Conservation (phyloP, 306 rosid species). For the Astragalus glycyphyllos region DNA sequence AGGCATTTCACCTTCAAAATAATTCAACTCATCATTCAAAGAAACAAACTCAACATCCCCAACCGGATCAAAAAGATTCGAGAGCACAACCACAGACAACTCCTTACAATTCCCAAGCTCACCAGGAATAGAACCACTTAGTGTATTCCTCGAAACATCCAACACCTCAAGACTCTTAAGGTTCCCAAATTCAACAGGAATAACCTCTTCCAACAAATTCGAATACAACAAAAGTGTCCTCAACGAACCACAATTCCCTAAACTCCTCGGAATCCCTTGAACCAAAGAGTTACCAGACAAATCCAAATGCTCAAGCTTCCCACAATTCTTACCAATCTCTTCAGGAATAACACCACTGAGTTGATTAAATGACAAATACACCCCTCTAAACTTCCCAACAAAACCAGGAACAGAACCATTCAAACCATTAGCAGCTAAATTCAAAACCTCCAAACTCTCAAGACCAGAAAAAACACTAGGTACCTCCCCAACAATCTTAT, state of each 20-base stretch:
- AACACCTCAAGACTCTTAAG: conserved; percentile 67
- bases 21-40: conserved; percentile 67
- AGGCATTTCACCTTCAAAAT: conserved; percentile 71
- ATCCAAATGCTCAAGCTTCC: conserved; percentile 80
- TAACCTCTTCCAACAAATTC: conserved; percentile 66
- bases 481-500: conserved; percentile 66
- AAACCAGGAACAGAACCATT: conserved; percentile 75
- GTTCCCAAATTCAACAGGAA: conserved; percentile 68
- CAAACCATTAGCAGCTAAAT: conserved; percentile 68
- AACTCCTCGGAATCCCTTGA: conserved; percentile 57
- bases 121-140: conserved; percentile 62
- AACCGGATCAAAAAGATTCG: conserved; percentile 63
- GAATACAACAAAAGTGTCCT: conserved; percentile 68
- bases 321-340: conserved; percentile 72
- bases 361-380: conserved; percentile 61
- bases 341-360: conserved; percentile 61
- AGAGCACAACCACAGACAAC: conserved; percentile 74
- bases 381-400: conserved; percentile 64
- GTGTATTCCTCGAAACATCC: conserved; percentile 85
- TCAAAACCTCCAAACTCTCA: conserved; percentile 64
- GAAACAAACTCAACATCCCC: conserved; percentile 39
- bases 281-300: conserved; percentile 72
- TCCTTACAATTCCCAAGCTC: conserved; percentile 73
- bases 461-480: conserved; percentile 45
- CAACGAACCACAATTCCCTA: conserved; percentile 74